Base-by-base conservation (phyloP, 83 land plant species). In the Picea abies region DNA sequence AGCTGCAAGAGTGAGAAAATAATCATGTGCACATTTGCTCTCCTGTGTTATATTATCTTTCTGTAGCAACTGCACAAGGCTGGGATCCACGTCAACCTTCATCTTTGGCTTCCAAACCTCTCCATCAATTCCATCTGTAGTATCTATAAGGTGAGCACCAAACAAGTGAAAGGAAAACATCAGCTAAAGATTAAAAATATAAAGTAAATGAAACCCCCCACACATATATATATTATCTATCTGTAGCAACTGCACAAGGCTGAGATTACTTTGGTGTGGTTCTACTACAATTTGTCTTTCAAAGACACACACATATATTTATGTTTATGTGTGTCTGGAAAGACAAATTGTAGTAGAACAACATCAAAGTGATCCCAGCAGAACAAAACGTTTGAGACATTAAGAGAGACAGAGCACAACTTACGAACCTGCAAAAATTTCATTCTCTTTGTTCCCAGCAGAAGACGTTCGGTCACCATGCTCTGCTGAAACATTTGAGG, bases 1-100 rank as follows among this genome's bases (percentile, higher is more conserved):
- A 60, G 95, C 87, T 35, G 95, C 93, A 78, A 93, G 62, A 60
- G 95, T 90, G 23, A 93, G 84, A 81, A 93, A 93, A 84, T 91
- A 93, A 84, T 93, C 86, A 63, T 83, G 82, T 22, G 89, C 86
- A 44, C 82, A 84, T 82, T 75, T 81, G 37, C 83, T 86, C 63
- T 91, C 88, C 79, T 86, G 82, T 2, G 85, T 86, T 2, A 80
- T 63, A 58, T 71, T 82, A 9, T 26, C 81, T 47, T 81, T 89
- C 63, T 85, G 82, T n/a, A 89, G 76, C 26, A 89, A 35, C 56
- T 72, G 82, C 26, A 88, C 81, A 61, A 89, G 76, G 85, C 90
- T 66, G 4, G 88, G 88, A 60, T 93, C 91, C 67, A 86, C 82
- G 80, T 84, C 86, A 52, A 93, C 94, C 49, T 80, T 84, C 88